Evolutionary conservation across 306 rosid genomes (phyloP).

Genomic region (Cicer pinnatifidum): DNA sequence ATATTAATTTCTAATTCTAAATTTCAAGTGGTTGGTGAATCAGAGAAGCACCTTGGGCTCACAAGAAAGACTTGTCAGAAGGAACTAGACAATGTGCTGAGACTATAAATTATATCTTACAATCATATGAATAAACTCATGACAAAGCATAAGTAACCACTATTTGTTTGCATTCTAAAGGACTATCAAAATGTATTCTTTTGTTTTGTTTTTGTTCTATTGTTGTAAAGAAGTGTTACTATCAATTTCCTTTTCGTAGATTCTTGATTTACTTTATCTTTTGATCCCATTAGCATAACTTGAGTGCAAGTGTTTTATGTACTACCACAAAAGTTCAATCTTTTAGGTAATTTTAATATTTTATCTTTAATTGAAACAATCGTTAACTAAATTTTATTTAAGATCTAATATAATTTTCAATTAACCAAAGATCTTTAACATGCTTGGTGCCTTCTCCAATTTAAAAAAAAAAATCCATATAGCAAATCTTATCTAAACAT

Average conservation of each 20-base stretch:
- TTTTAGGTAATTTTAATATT: too few relatives aligned
- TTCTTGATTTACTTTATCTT: slow-evolving; percentile 20
- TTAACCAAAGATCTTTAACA: too few relatives aligned
- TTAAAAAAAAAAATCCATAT: too few relatives aligned
- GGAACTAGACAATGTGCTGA: slow-evolving; percentile 31
- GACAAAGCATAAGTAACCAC: slow-evolving; percentile 18
- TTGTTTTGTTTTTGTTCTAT: slow-evolving; percentile 31
- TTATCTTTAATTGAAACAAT: too few relatives aligned
- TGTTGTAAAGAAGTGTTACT: slow-evolving; percentile 13
- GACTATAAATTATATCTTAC: slow-evolving; percentile 30
- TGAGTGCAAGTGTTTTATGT: too few relatives aligned
- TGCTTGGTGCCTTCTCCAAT: too few relatives aligned
- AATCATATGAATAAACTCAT: neutral
- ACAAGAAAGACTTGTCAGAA: slow-evolving; percentile 26
- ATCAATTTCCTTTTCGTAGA: slow-evolving; percentile 17
- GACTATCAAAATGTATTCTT: slow-evolving; percentile 4
- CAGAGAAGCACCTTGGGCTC: slow-evolving; percentile 43
- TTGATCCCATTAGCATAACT: slow-evolving; percentile 26
- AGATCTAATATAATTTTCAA: too few relatives aligned
- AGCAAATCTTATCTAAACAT: slow-evolving; percentile 2
- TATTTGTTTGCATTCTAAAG: slow-evolving; percentile 33
- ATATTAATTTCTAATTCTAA: slow-evolving; percentile 36
- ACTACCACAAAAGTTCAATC: too few relatives aligned
- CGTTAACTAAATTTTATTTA: too few relatives aligned
- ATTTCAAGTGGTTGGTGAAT: slow-evolving; percentile 43